A percentile compares a stretch with the other conserved stretches of the same genome.
phyloP scores from a whole-genome alignment of 2,329 filamentous ascomycete genomes.

The Penicillium sp. region DNA sequence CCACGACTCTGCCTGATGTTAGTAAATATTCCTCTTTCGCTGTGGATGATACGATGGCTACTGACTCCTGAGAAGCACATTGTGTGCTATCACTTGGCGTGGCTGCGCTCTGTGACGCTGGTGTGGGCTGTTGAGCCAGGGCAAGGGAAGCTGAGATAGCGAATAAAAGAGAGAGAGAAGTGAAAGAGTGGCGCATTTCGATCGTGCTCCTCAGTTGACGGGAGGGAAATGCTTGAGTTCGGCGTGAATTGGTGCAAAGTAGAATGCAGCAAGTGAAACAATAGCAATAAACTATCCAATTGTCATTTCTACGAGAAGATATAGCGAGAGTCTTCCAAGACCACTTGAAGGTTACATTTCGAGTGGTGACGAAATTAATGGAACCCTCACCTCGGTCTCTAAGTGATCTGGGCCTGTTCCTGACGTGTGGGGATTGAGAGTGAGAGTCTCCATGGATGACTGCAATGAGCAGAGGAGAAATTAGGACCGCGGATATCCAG shows the following conservation, averaged over 20 bases:
- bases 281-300: background rate
- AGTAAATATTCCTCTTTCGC: background rate
- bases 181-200: conserved; percentile 6
- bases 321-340: background rate
- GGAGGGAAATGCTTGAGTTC: no score
- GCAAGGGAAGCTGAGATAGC: conserved; percentile 4
- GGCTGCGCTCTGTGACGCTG: conserved; percentile 2
- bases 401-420: conserved; percentile 10
- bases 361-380: conserved; percentile 9
- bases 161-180: conserved; percentile 6
- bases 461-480: background rate
- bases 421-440: conserved; percentile 1
- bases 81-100: background rate
- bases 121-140: conserved; percentile 10
- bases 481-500: background rate
- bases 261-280: background rate
- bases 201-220: no score
- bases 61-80: conserved; percentile 18
- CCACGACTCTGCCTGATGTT: conserved; percentile 17
- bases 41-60: background rate
- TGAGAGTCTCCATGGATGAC: conserved; percentile 2
- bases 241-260: no score
- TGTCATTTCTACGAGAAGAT: background rate
- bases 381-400: conserved; percentile 4
- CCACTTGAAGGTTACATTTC: conserved; percentile 17